phyloP scores from a whole-genome alignment of 352 stramenopile species.

The Phytophthora lateralis region DNA sequence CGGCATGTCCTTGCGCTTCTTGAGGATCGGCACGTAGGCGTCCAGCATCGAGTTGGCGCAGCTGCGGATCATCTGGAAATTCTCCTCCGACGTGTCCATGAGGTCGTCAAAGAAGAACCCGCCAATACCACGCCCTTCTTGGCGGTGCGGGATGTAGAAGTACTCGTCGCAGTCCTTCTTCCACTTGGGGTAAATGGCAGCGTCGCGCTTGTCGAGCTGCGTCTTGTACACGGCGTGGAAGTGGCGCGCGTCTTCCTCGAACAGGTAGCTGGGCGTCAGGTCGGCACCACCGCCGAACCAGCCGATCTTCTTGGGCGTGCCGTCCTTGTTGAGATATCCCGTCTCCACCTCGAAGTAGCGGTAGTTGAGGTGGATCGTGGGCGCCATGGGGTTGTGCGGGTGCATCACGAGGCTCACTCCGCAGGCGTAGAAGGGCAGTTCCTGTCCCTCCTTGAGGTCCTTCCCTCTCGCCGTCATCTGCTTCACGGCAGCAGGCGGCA shows the following conservation, averaged over 20 bases:
- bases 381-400: slow-evolving; percentile 92
- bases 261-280: slow-evolving; percentile 97
- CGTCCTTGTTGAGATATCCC: slow-evolving; percentile 76
- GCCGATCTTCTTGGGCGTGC: slow-evolving; percentile 78
- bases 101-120: slow-evolving; percentile 99
- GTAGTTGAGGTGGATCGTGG: slow-evolving; percentile 98
- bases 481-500: slow-evolving; percentile 88
- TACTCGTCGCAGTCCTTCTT: slow-evolving; percentile 98
- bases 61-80: slow-evolving; percentile 79
- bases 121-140: slow-evolving; percentile 95
- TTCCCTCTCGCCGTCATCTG: slow-evolving; percentile 87
- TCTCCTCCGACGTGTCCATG: slow-evolving; percentile 92
- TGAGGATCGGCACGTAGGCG: slow-evolving; percentile 96
- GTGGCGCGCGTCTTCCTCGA: slow-evolving; percentile 96
- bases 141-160: slow-evolving; percentile 97
- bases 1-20: slow-evolving; percentile 94
- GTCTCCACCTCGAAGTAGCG: slow-evolving; percentile 97
- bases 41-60: slow-evolving; percentile 88
- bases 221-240: slow-evolving; percentile 98
- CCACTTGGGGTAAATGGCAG: slow-evolving; percentile 94
- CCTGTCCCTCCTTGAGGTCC: slow-evolving; percentile 66
- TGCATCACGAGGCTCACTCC: slow-evolving; percentile 98
- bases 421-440: slow-evolving; percentile 96
- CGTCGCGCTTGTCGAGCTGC: slow-evolving; percentile 93
- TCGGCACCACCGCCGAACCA: slow-evolving; percentile 98